Evolutionary conservation across 139 green algal species (phyloP), one percentile per base, ranked within the genome.

Genomic region (Dunaliella primolecta): DNA sequence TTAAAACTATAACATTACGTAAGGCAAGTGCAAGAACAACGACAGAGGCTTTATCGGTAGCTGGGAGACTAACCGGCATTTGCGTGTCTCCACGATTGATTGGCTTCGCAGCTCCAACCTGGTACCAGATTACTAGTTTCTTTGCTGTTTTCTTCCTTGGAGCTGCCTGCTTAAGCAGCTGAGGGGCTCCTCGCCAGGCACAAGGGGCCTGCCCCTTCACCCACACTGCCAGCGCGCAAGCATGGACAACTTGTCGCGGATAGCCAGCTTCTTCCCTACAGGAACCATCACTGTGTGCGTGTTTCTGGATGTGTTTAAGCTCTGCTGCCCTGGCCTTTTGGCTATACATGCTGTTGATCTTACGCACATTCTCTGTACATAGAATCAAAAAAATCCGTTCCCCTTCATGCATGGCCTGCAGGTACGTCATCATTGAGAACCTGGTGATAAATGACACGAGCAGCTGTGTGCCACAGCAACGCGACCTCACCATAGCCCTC

Each of bases 181-280:
- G 15, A 15, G 46, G 7, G 15, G 7, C 46, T 64, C 15, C 46
- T 15, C 46, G 46, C 46, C 46, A 64, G 46, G 46, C 46, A 64
- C 46, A 64, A 15, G 7, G 46, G 46, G 46, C 46, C 46, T 25
- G 46, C 46, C 46, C 46, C 46, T 64, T 64, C 7, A 15, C 7
- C 7, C 46, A 15, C 46, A 64, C 46, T 15, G 7, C 46, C 7
- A 7, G 46, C 46, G 1, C 0, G 37, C 25, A 35, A 81, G 36
- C 30, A 88, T 88, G 87, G 87, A 90, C 71, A 84, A 84, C 38
- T 81, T 90, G 35, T 87, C 87, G 23, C 64, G 87, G 1, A 57
- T 90, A 1, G 85, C 84, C 3, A 85, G 81, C 36, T 90, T 86
- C 84, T 90, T 90, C 78, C 87, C 87, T 2, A 85, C 84, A 1